phyloP scores from a whole-genome alignment of 352 stramenopile genomes.

The Pythium myriotylum region DNA sequence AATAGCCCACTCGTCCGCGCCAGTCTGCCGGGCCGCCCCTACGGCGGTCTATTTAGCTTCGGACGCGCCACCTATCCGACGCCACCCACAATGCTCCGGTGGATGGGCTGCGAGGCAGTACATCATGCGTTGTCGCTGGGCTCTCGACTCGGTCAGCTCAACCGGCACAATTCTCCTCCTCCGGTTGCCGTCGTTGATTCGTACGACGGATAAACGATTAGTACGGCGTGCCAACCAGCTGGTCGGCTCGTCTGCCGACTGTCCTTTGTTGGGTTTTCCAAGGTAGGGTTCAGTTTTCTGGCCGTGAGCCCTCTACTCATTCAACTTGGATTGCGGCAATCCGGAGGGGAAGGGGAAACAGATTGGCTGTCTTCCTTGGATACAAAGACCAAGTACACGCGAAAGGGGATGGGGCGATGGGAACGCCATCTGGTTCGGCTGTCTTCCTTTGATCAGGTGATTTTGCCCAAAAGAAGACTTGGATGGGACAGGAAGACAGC shows the following conservation, averaged over 20 bases:
- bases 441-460: slow-evolving; percentile 1
- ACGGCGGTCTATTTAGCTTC: too few relatives aligned
- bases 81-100: too few relatives aligned
- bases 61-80: too few relatives aligned
- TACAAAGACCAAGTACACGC: not conserved
- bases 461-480: not conserved
- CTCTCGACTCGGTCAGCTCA: too few relatives aligned
- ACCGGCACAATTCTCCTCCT: not conserved
- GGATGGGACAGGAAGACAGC: slow-evolving; percentile 1
- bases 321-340: slow-evolving; percentile 1
- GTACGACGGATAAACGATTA: not conserved
- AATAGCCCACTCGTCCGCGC: too few relatives aligned
- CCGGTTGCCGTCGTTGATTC: not conserved
- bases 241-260: not conserved
- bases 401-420: not conserved
- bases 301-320: not conserved
- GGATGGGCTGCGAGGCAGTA: too few relatives aligned
- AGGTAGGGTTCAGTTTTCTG: not conserved
- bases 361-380: not conserved
- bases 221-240: not conserved
- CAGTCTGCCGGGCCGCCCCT: too few relatives aligned
- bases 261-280: not conserved
- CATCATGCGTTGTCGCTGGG: too few relatives aligned
- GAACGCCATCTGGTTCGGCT: not conserved
- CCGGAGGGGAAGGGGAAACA: not conserved